Base-by-base conservation (phyloP, 2,329 filamentous ascomycete species). In the Fusarium sp. region DNA sequence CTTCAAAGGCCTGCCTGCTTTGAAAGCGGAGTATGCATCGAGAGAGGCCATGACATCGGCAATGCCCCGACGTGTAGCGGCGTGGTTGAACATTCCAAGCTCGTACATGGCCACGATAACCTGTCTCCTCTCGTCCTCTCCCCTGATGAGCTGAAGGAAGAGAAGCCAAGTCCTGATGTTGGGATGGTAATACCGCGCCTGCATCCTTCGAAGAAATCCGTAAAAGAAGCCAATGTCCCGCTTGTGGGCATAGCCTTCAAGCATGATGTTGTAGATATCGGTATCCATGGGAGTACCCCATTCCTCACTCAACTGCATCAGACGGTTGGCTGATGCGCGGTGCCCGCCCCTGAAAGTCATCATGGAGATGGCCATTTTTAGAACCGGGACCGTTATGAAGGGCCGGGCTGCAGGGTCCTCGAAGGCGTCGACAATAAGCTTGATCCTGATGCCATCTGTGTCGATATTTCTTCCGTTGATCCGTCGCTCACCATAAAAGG, bases 81-180 rank as follows among this genome's bases (percentile, higher is more conserved):
- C 70, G 21, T 76, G 73, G 8, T 74, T 67, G 36, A 84, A 73
- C 44, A 83, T 72, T 21, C 78, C 78, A 15, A 77, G 72, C 32
- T 76, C 70, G 50, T 79, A 73, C 80, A 84, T 84, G 53, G 74
- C 73, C 11, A 76, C 75, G 27, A 84, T 68, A 27, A 82, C 72
- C 61, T 80, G 78, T 21, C 77, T 76, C 47, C 77, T 75, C 45
- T 80, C 77, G n/a, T 84, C 80, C 68, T 88, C 86, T 10, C 82
- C 82, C 71, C 85, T 82, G 53, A 89, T 82, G 39, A 84, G 73
- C n/a, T 74, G 71, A 15, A 84, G 70, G 54, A 83, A 81, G 4
- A 79, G 72, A 3, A 79, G 62, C 82, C 82, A 84, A 0, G 82
- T 83, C 14, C 71, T 69, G 4, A 78, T 67, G 43, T 82, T 78